These are phyloP conservation scores for Thoreauomyces humboldtii DNA, from an alignment of 192 early-diverging fungal species.

Conservation along the genomic window DNA sequence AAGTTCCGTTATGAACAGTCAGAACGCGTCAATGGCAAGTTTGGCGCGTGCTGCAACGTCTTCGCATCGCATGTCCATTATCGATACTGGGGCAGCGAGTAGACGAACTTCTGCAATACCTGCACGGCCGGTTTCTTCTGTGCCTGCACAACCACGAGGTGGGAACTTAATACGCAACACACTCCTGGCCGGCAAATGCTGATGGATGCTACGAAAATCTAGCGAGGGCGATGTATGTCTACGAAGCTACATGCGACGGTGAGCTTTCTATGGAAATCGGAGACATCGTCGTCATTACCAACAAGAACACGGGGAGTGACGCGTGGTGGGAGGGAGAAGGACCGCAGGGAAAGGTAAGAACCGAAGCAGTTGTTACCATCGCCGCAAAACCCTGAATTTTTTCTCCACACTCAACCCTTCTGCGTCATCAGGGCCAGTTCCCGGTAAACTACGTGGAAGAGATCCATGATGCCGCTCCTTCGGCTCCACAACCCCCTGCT, in stretches of 20 bases:
- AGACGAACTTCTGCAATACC: background rate
- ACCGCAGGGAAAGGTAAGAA: constrained; percentile 22
- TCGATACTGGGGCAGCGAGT: background rate
- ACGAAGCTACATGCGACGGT: constrained; percentile 80
- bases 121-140: too few species aligned
- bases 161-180: background rate
- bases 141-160: too few species aligned
- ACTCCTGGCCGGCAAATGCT: background rate
- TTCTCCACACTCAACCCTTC: background rate
- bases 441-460: constrained; percentile 89
- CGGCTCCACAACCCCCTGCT: background rate
- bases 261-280: constrained; percentile 76
- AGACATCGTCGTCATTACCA: constrained; percentile 40
- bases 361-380: background rate
- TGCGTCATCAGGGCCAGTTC: constrained; percentile 77
- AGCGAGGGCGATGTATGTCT: constrained; percentile 69
- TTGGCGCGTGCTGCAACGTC: constrained; percentile 11
- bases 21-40: constrained; percentile 5
- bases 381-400: too few species aligned
- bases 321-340: constrained; percentile 94
- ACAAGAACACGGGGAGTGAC: constrained; percentile 53
- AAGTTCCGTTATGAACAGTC: too few species aligned
- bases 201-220: too few species aligned
- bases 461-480: constrained; percentile 13
- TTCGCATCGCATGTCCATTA: constrained; percentile 11